Evolutionary conservation across 768 basidiomycete species (phyloP).

Genomic region (Rhodotorula graminis): DNA sequence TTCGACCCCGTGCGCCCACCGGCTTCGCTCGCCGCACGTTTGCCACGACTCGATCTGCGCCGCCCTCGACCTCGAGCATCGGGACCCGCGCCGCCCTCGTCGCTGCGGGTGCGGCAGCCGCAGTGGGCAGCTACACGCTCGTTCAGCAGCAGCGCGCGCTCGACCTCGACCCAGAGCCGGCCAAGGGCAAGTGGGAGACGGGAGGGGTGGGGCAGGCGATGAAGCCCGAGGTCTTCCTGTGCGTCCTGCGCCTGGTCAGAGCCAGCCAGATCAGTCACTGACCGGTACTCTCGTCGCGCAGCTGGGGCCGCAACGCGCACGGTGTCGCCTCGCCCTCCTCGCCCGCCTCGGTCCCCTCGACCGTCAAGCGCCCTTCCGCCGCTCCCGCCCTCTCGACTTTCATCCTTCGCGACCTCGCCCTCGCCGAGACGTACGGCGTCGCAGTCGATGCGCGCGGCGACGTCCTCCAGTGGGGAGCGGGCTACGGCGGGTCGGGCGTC

Average conservation of each 20-base stretch:
- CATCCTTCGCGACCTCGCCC: constrained; percentile 66
- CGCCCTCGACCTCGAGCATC: neutral
- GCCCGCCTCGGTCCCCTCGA: constrained; percentile 1
- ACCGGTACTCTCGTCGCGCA: neutral
- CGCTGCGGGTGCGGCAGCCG: no score
- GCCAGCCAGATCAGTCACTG: neutral
- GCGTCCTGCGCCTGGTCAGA: neutral
- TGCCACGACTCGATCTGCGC: no score
- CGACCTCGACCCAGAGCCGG: constrained; percentile 1
- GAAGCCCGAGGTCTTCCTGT: constrained; percentile 9
- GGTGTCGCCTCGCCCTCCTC: constrained; percentile 12
- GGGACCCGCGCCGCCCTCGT: neutral
- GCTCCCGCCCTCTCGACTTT: constrained; percentile 53
- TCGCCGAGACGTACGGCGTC: constrained; percentile 54
- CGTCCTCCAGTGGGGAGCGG: constrained; percentile 77
- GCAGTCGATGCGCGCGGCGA: constrained; percentile 75
- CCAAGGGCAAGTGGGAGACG: neutral
- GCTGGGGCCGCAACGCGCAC: constrained; percentile 16
- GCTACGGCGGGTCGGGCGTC: constrained; percentile 51
- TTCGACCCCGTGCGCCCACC: neutral
- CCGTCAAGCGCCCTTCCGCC: constrained; percentile 33
- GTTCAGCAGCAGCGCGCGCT: neutral
- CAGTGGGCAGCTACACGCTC: neutral
- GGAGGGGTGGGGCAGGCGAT: neutral
- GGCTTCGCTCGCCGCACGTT: neutral